Evolutionary conservation across 495 filamentous ascomycete species (phyloP), one percentile per base, ranked within the genome.

Genomic region (Tuber calosporum): DNA sequence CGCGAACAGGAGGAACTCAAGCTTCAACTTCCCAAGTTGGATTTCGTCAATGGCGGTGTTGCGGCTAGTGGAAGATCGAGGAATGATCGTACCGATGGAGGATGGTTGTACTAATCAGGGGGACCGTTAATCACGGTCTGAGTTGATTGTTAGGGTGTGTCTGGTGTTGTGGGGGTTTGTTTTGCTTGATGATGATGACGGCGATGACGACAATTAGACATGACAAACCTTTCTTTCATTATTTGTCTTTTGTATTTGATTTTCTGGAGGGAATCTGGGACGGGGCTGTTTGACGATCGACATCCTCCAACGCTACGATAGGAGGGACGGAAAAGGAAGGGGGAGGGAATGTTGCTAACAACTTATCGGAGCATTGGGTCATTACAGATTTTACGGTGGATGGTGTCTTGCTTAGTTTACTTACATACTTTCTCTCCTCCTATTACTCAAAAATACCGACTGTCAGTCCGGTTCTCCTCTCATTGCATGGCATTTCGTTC

Each of bases 21-120:
- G 20, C 70, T 78, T 42, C 74, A 77, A 40, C 76, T 78, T 22
- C 76, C 76, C 11, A 77, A 45, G 38, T 53, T 78, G 75, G 77
- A 75, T 48, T 78, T 78, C 26, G 76, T 70, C 30, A 75, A 73
- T 19, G 58, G 71, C 66, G 73, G 68, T 53, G 67, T 75, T 70
- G 71, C 72, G 30, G 68, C 40, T 36, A 69, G 77, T 40, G 48
- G 70, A 30, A 62, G 17, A 19, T 62, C 53, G 53, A 62, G 53
- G 34, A 62, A 62, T 62, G 53, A 62, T 62, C 13, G 15, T 30
- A 62, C 53, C 11, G 53, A 62, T 71, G 75, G 68, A 40, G 76
- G 75, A 62, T 78, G 76, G 76, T 70, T 78, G n/a, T 78, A 78
- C 53, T 78, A 36, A 73, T 38, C 62, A 62, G 13, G 13, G 26